These are phyloP conservation scores for Infundibulicybe gibba DNA, from an alignment of 768 basidiomycete genomes.

Conservation along the genomic window DNA sequence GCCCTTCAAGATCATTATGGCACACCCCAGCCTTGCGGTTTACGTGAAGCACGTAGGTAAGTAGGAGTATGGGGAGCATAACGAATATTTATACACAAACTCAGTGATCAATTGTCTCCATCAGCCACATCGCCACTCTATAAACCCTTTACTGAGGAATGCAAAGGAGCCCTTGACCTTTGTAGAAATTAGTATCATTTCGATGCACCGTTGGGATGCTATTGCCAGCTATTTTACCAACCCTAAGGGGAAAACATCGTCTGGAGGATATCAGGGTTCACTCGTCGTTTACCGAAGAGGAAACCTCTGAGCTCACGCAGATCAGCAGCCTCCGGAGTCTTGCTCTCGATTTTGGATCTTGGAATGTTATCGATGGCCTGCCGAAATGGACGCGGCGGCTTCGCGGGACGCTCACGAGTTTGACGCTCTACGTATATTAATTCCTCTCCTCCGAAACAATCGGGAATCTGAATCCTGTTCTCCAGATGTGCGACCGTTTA, in stretches of 20 bases:
- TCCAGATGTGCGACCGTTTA: constrained; percentile 53
- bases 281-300: constrained; percentile 49
- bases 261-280: constrained; percentile 46
- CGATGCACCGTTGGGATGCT: constrained; percentile 47
- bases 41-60: constrained; percentile 61
- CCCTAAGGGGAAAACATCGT: constrained; percentile 38
- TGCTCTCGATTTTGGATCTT: constrained; percentile 56
- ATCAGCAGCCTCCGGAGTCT: constrained; percentile 40
- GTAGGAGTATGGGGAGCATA: constrained; percentile 5
- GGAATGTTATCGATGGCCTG: constrained; percentile 56
- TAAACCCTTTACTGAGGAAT: constrained; percentile 51
- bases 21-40: constrained; percentile 48
- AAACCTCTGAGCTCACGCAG: constrained; percentile 38
- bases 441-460: not conserved
- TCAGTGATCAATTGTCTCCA: constrained; percentile 53
- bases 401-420: constrained; percentile 39
- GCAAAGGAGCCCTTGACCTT: constrained; percentile 39
- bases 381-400: constrained; percentile 52
- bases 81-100: not conserved
- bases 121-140: constrained; percentile 29
- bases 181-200: constrained; percentile 57
- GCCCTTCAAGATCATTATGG: constrained; percentile 56
- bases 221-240: constrained; percentile 40
- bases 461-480: not conserved
- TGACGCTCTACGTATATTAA: constrained; percentile 57